These are phyloP conservation scores for Tolypocladium album DNA, from an alignment of 2,329 filamentous ascomycete genomes.

Conservation along the genomic window DNA sequence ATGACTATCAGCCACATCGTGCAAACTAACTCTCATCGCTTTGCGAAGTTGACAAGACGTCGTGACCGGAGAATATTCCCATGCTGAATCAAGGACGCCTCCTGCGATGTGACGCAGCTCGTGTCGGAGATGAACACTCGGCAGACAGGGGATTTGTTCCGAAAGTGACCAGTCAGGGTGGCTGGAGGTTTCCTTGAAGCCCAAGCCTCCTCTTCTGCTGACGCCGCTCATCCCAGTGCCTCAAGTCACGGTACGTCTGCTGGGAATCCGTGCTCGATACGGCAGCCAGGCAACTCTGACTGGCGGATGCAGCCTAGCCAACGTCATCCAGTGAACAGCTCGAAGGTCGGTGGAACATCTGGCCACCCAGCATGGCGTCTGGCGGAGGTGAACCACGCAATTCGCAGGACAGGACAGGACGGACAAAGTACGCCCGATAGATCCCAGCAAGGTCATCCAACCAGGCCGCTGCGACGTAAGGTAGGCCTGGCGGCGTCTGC, in stretches of 20 bases:
- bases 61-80: neutral
- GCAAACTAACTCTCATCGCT: neutral
- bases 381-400: neutral
- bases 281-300: neutral
- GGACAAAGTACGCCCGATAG: neutral
- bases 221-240: neutral
- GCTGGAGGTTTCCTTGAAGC: neutral
- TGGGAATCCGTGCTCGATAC: neutral
- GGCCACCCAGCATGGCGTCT: neutral
- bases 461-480: neutral
- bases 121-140: neutral
- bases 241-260: neutral
- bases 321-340: neutral
- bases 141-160: neutral
- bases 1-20: neutral
- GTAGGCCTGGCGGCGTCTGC: neutral
- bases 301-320: neutral
- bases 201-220: neutral
- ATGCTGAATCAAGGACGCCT: neutral
- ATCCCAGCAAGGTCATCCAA: neutral
- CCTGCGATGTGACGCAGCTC: neutral
- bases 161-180: neutral
- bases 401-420: neutral
- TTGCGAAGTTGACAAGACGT: neutral
- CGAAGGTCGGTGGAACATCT: neutral